A percentile compares a stretch with the other conserved stretches of the same genome.
These are phyloP conservation scores for Chaetomiaceae sp. DNA, from an alignment of 2,329 filamentous ascomycete species.

Conservation along the genomic window DNA sequence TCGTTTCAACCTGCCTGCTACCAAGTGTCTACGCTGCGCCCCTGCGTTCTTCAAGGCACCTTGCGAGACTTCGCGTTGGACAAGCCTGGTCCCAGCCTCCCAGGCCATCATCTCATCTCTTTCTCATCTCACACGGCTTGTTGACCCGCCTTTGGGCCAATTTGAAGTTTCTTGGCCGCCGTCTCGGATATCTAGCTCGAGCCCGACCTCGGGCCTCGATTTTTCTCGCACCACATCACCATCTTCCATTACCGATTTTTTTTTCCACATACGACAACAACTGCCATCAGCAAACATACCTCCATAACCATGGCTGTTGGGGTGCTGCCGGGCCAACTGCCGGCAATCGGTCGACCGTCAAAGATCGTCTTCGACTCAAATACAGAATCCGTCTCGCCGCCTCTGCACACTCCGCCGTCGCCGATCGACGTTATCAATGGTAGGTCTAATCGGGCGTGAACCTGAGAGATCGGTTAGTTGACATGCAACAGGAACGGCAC, in stretches of 20 bases:
- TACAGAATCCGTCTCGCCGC: background rate
- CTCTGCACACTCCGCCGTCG: background rate
- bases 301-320: conserved; percentile 15
- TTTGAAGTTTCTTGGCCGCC: too few relatives aligned
- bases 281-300: background rate
- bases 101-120: too few relatives aligned
- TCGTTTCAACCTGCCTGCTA: background rate
- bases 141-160: too few relatives aligned
- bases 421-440: background rate
- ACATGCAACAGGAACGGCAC: background rate
- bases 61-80: too few relatives aligned
- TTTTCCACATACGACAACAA: too few relatives aligned
- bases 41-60: too few relatives aligned
- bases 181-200: too few relatives aligned
- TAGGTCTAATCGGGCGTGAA: background rate
- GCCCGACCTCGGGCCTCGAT: background rate
- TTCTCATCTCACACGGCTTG: too few relatives aligned
- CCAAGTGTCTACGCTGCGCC: background rate
- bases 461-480: background rate
- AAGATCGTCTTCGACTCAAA: background rate
- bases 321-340: conserved; percentile 3
- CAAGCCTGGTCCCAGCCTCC: too few relatives aligned
- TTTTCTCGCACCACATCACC: too few relatives aligned
- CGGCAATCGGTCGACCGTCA: background rate
- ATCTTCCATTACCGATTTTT: too few relatives aligned